A percentile compares a stretch with the other conserved stretches of the same genome.
Conservation (phyloP, 1,284 basidiomycete genomes). For the Tilletiopsis washingtonensis region DNA sequence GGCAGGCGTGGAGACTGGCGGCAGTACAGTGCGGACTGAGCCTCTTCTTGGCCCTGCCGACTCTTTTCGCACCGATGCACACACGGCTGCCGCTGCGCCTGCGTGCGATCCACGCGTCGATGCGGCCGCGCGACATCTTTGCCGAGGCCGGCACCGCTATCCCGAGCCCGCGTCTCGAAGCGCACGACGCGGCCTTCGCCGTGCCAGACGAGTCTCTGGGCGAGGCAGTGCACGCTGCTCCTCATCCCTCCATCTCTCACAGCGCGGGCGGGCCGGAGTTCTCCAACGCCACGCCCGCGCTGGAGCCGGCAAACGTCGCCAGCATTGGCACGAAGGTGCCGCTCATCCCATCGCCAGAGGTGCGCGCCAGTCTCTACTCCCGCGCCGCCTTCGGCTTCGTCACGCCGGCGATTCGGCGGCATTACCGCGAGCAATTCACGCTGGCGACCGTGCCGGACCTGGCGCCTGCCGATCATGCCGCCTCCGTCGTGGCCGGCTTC, state of each 20-base stretch:
- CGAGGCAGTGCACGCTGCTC: too few relatives aligned
- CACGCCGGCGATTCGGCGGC: conserved; percentile 48
- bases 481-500: conserved; percentile 43
- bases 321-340: too few relatives aligned
- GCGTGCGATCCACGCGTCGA: conserved; percentile 37
- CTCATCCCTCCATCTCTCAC: too few relatives aligned
- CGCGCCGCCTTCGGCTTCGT: conserved; percentile 37
- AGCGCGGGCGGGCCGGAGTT: background rate
- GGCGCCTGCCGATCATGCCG: conserved; percentile 52
- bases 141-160: conserved; percentile 34
- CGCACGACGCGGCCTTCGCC: conserved; percentile 1
- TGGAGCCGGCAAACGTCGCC: background rate
- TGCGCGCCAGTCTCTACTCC: conserved; percentile 36
- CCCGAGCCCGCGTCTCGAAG: conserved; percentile 25
- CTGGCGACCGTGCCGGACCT: conserved; percentile 52
- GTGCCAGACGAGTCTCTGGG: background rate
- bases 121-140: conserved; percentile 26
- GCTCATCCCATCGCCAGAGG: conserved; percentile 34
- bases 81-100: conserved; percentile 24
- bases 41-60: conserved; percentile 18
- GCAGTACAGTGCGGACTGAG: conserved; percentile 18
- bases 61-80: conserved; percentile 32
- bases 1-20: conserved; percentile 9
- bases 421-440: conserved; percentile 49
- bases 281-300: background rate